Evolutionary conservation across 805 yeast species (phyloP).

Genomic region (Wickerhamomyces canadensis): DNA sequence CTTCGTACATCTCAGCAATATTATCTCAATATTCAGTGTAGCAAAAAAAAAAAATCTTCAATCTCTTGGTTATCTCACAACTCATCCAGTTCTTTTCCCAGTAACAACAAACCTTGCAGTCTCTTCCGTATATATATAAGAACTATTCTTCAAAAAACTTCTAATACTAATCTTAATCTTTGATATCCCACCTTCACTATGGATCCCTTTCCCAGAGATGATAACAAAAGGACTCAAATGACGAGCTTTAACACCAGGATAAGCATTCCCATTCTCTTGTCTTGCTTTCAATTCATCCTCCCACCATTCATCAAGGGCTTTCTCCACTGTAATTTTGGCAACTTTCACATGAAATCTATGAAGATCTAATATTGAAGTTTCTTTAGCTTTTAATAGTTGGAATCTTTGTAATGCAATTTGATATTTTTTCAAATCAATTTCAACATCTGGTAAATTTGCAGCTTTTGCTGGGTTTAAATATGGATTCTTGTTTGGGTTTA

Average conservation of each 20-base stretch:
- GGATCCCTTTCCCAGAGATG: conserved; percentile 69
- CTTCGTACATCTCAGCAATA: too few relatives aligned
- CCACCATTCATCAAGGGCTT: conserved; percentile 58
- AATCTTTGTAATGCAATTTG: conserved; percentile 11
- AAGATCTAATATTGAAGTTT: conserved; percentile 39
- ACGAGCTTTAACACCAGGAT: conserved; percentile 30
- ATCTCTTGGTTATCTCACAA: too few relatives aligned
- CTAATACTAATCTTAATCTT: conserved; percentile 40
- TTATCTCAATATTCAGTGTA: too few relatives aligned
- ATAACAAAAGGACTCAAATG: conserved; percentile 40
- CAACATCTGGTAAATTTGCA: neutral
- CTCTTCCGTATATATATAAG: conserved; percentile 43
- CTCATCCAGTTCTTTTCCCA: conserved; percentile 36
- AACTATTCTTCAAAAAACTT: conserved; percentile 29
- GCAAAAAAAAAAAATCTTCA: too few relatives aligned
- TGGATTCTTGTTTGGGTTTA: conserved; percentile 1
- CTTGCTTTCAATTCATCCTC: conserved; percentile 41
- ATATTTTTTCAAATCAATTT: conserved; percentile 2
- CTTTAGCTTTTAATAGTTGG: conserved; percentile 15
- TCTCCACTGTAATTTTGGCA: conserved; percentile 36
- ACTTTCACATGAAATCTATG: conserved; percentile 46
- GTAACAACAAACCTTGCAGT: conserved; percentile 35
- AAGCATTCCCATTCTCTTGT: conserved; percentile 32
- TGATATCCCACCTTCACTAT: conserved; percentile 53
- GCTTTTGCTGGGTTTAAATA: neutral